These are phyloP conservation scores for Fraxinus greggii DNA, from an alignment of 305 asterid species.

Conservation along the genomic window DNA sequence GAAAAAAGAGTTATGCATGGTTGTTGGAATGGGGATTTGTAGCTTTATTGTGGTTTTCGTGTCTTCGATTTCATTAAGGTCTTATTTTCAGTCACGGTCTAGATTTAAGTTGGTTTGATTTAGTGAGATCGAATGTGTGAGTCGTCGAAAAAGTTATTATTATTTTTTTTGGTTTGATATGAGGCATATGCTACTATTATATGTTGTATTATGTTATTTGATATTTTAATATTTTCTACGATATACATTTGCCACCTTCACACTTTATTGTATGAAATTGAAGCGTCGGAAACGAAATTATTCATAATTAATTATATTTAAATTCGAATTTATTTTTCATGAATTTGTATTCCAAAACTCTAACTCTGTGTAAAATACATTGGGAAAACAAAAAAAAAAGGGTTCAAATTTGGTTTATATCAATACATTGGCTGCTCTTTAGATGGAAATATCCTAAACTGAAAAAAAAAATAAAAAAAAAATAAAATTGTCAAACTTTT, in stretches of 20 bases:
- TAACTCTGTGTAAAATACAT: background rate
- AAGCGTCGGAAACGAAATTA: background rate
- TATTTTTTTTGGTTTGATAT: background rate
- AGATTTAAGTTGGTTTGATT: background rate
- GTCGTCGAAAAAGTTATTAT: background rate
- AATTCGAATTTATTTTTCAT: too few relatives aligned
- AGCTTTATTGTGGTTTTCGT: background rate
- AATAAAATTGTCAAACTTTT: background rate
- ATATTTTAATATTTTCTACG: background rate
- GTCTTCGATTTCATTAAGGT: background rate
- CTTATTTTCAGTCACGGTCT: background rate
- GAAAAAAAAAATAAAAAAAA: too few relatives aligned
- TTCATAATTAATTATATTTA: too few relatives aligned
- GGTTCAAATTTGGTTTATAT: background rate
- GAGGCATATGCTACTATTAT: background rate
- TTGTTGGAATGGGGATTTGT: background rate
- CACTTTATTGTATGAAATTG: background rate
- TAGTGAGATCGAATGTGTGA: background rate
- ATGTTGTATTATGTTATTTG: background rate
- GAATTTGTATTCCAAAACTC: too few relatives aligned
- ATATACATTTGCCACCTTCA: background rate
- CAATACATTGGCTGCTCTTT: background rate
- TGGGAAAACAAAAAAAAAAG: background rate
- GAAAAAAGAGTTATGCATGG: background rate
- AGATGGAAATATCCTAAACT: background rate